Percentiles rank a stretch among this genome's conserved stretches.
phyloP scores from a whole-genome alignment of 2,329 filamentous ascomycete genomes.

The Cordyceps fumosorosea region DNA sequence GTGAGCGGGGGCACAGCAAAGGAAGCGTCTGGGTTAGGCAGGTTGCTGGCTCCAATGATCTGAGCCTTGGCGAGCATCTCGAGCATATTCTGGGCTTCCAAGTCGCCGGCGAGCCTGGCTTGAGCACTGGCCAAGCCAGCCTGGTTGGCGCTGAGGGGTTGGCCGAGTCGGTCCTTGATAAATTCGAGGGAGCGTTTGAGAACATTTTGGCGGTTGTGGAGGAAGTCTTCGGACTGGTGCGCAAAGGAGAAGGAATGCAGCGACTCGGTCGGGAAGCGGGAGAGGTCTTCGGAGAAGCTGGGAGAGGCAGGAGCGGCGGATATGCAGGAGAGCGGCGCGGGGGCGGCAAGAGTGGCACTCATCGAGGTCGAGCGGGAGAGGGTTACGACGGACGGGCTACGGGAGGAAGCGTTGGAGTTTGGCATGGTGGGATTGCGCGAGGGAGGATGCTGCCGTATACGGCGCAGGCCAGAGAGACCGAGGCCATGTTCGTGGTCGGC shows the following conservation, averaged over 20 bases:
- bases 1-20: slow-evolving; percentile 57
- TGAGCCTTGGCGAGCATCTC: slow-evolving; percentile 79
- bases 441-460: slow-evolving; percentile 76
- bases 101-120: slow-evolving; percentile 72
- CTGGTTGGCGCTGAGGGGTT: slow-evolving; percentile 59
- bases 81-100: slow-evolving; percentile 85
- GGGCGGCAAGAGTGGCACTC: slow-evolving; percentile 55
- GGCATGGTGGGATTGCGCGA: slow-evolving; percentile 59
- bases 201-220: slow-evolving; percentile 88
- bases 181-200: slow-evolving; percentile 93
- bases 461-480: slow-evolving; percentile 77
- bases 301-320: slow-evolving; percentile 64
- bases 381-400: slow-evolving; percentile 49
- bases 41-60: slow-evolving; percentile 62
- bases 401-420: slow-evolving; percentile 54
- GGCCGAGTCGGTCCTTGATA: slow-evolving; percentile 86
- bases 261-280: slow-evolving; percentile 89
- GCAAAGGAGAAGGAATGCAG: slow-evolving; percentile 98
- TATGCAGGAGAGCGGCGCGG: slow-evolving; percentile 43
- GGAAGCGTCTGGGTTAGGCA: slow-evolving; percentile 41
- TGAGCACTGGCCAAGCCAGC: slow-evolving; percentile 76
- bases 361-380: slow-evolving; percentile 66
- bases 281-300: slow-evolving; percentile 78
- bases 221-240: slow-evolving; percentile 84
- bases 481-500: slow-evolving; percentile 83